Conservation (phyloP, 2,329 filamentous ascomycete species). For the Epichloe typhina region DNA sequence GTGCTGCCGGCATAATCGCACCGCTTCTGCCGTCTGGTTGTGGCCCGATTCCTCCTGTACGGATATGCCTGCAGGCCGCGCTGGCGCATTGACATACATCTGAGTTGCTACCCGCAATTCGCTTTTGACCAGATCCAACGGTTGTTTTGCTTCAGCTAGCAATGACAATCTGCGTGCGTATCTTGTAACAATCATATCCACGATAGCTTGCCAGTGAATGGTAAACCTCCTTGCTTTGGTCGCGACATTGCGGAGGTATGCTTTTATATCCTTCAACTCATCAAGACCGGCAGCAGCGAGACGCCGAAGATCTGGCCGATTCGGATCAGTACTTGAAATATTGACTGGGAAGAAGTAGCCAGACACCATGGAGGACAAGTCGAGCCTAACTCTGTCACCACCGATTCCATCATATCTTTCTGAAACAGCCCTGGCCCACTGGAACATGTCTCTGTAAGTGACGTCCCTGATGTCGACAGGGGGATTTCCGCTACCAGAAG, state of each 20-base stretch:
- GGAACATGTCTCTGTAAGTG: conserved; percentile 14
- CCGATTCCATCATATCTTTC: conserved; percentile 34
- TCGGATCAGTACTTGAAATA: conserved; percentile 27
- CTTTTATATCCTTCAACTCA: conserved; percentile 23
- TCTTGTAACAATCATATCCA: conserved; percentile 51
- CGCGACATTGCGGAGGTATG: conserved; percentile 31
- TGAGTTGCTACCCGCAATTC: conserved; percentile 11
- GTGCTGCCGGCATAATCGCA: conserved; percentile 31
- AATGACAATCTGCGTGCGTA: conserved; percentile 42
- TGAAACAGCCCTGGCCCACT: conserved; percentile 27
- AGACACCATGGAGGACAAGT: conserved; percentile 38
- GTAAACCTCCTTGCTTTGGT: conserved; percentile 15
- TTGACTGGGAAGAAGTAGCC: conserved; percentile 38
- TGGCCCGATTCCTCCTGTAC: conserved; percentile 7
- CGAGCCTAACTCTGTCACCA: conserved; percentile 26
- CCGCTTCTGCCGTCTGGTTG: conserved; percentile 24
- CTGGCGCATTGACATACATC: conserved; percentile 23
- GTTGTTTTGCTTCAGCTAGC: conserved; percentile 19
- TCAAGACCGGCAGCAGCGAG: conserved; percentile 15
- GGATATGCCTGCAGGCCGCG: conserved; percentile 11
- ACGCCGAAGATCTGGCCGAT: conserved; percentile 20
- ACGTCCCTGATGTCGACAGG: conserved; percentile 11
- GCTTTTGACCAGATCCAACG: conserved; percentile 16
- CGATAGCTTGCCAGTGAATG: conserved; percentile 52
- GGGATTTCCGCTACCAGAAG: not conserved